A percentile compares a stretch with the other conserved stretches of the same genome.
phyloP scores from a whole-genome alignment of 1,284 basidiomycete species.

The Tilletia caries region DNA sequence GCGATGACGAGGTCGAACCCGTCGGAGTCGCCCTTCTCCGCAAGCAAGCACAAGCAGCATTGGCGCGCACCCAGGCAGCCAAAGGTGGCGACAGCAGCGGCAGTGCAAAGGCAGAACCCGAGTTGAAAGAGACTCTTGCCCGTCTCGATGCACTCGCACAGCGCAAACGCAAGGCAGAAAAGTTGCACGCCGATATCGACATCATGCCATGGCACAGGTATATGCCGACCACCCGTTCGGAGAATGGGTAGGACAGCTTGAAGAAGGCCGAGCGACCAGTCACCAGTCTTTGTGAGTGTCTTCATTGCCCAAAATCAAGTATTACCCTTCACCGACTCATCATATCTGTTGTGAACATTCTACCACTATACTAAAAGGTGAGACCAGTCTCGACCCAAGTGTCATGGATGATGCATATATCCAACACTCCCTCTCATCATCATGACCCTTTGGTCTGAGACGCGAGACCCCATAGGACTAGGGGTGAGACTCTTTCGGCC shows the following conservation, averaged over 20 bases:
- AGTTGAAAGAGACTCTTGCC: neutral
- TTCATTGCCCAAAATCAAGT: too few species aligned
- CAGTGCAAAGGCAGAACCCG: neutral
- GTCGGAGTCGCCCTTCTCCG: conserved; percentile 8
- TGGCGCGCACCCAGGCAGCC: conserved; percentile 18
- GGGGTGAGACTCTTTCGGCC: too few species aligned
- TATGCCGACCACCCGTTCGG: conserved; percentile 70
- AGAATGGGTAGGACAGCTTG: conserved; percentile 89
- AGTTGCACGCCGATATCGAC: conserved; percentile 22
- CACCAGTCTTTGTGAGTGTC: conserved; percentile 69
- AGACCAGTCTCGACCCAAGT: too few species aligned
- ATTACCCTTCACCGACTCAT: too few species aligned
- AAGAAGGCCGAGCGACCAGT: conserved; percentile 89
- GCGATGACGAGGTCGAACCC: conserved; percentile 18
- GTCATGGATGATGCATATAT: too few species aligned
- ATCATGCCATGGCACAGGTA: conserved; percentile 38
- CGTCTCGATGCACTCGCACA: conserved; percentile 9
- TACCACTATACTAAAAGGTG: too few species aligned
- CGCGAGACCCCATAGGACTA: too few species aligned
- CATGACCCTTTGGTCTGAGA: too few species aligned
- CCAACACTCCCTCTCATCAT: too few species aligned
- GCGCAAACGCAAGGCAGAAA: neutral
- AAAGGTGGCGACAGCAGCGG: neutral
- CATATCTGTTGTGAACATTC: too few species aligned
- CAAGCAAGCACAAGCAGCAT: neutral